A percentile compares a stretch with the other conserved stretches of the same genome.
Conservation (phyloP, 257 asterid genomes). For the Linderniella brevidens region DNA sequence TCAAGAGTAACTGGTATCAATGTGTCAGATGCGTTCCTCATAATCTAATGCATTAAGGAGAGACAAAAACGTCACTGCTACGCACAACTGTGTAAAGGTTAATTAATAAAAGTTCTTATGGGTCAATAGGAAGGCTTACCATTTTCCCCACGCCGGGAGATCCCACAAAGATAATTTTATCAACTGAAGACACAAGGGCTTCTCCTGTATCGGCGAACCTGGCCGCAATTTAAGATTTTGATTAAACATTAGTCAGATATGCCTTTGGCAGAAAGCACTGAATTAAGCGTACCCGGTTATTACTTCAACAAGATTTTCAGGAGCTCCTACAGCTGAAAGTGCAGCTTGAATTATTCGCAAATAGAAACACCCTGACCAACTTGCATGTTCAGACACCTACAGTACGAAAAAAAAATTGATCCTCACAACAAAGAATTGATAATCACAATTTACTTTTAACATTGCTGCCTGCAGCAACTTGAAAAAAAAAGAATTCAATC, state of each 20-base stretch:
- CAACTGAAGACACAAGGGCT: conserved; percentile 83
- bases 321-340: conserved; percentile 96
- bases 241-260: not conserved
- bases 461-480: no score
- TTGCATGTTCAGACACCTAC: conserved; percentile 96
- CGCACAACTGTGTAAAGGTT: conserved; percentile 7
- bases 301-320: conserved; percentile 93
- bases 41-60: conserved; percentile 39
- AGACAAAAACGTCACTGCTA: conserved; percentile 9
- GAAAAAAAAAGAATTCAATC: no score
- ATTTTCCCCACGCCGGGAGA: conserved; percentile 94
- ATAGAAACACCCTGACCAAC: conserved; percentile 99
- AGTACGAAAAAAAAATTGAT: conserved; percentile 7
- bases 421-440: conserved; percentile 11
- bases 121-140: conserved; percentile 29
- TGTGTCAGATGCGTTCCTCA: conserved; percentile 80
- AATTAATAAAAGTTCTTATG: not conserved
- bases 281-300: conserved; percentile 71
- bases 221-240: conserved; percentile 19
- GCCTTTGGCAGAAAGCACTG: conserved; percentile 7
- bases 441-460: no score
- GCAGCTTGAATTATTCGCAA: conserved; percentile 86
- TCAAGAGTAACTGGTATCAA: conserved; percentile 91
- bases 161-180: conserved; percentile 91
- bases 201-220: conserved; percentile 99